Percentiles rank a stretch among this genome's conserved stretches.
phyloP scores from a whole-genome alignment of 345 rosid genomes.

The Eucalyptus guilfoylei region DNA sequence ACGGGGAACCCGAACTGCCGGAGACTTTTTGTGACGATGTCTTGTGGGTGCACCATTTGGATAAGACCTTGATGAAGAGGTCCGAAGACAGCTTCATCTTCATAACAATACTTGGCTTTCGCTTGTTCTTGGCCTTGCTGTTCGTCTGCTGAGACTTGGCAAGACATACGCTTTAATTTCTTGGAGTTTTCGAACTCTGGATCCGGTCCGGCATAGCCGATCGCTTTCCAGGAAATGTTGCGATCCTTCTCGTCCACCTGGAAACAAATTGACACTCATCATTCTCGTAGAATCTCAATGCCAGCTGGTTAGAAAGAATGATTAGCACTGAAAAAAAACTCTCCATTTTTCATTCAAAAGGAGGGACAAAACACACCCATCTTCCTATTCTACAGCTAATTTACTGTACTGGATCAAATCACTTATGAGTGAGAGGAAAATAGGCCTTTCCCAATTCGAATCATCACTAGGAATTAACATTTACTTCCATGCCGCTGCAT shows the following conservation, averaged over 20 bases:
- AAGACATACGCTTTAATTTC: not conserved
- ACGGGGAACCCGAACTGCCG: constrained; percentile 28
- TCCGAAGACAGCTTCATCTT: constrained; percentile 30
- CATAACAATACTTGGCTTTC: not conserved
- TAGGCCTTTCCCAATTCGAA: not conserved
- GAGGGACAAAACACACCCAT: not conserved
- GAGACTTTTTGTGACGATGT: constrained; percentile 22
- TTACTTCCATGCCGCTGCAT: not conserved
- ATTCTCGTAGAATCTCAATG: not conserved
- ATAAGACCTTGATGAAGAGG: constrained; percentile 51
- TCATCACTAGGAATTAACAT: not conserved
- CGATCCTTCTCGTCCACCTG: constrained; percentile 49
- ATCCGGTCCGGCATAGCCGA: constrained; percentile 61
- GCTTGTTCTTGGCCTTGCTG: not conserved
- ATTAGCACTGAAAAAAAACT: not conserved
- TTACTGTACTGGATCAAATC: not conserved
- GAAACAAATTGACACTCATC: not conserved
- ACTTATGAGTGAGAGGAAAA: not conserved
- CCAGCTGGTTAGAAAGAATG: not conserved
- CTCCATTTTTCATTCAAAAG: not conserved
- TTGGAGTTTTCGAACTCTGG: constrained; percentile 14
- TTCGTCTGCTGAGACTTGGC: not conserved
- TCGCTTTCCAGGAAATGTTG: constrained; percentile 66
- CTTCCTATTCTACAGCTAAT: not conserved
- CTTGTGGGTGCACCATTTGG: constrained; percentile 31